Evolutionary conservation across 108 stramenopile genomes (phyloP).

Genomic region (Discostella stelligeroides): DNA sequence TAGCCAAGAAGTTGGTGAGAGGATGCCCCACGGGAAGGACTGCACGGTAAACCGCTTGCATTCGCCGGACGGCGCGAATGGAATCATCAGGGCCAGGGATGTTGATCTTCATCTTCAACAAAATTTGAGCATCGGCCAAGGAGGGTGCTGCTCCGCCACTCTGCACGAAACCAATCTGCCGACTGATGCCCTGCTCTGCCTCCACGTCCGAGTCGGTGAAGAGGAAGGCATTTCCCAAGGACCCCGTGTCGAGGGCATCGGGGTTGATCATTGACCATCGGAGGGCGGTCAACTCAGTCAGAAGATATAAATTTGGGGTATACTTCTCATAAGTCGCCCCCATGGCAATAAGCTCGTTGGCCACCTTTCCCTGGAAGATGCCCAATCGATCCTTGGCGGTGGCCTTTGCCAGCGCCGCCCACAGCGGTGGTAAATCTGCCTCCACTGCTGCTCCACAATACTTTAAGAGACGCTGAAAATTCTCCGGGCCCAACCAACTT

Average conservation of each 20-base stretch:
- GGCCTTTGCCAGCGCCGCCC: conserved; percentile 7
- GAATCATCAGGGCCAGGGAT: not conserved
- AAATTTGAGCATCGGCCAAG: not conserved
- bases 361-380: no score
- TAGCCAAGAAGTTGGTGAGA: not conserved
- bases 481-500: conserved; percentile 7
- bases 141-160: no score
- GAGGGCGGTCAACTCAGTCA: conserved; percentile 1
- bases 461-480: not conserved
- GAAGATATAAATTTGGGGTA: no score
- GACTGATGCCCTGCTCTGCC: not conserved
- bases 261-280: not conserved
- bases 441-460: conserved; percentile 1
- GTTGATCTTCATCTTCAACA: not conserved
- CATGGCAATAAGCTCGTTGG: not conserved
- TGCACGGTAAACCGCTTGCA: not conserved
- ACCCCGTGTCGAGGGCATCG: conserved; percentile 11
- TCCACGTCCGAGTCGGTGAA: not conserved
- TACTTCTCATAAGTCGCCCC: not conserved
- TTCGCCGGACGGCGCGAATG: no score
- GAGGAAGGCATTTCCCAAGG: not conserved
- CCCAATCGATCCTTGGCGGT: not conserved
- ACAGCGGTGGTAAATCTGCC: conserved; percentile 6
- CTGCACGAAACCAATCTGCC: not conserved
- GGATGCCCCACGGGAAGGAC: not conserved